A percentile compares a stretch with the other conserved stretches of the same genome.
These are phyloP conservation scores for Colletotrichum tropicicola DNA, from an alignment of 2,329 filamentous ascomycete genomes.

Conservation along the genomic window DNA sequence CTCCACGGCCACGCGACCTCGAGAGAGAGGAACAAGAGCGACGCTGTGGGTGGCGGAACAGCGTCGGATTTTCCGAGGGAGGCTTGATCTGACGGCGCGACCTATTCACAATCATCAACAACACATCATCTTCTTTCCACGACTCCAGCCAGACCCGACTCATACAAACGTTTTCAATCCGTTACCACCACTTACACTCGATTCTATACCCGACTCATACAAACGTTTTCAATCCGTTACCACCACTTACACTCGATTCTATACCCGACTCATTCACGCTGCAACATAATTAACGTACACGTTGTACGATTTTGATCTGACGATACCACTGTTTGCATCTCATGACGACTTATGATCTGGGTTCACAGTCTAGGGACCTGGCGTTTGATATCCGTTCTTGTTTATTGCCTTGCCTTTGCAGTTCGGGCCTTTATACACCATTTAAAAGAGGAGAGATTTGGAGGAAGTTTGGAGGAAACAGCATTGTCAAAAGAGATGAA, in stretches of 20 bases:
- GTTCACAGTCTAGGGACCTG: constrained; percentile 14
- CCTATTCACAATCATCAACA: neutral
- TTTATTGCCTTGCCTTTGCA: constrained; percentile 13
- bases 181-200: neutral
- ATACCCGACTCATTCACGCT: constrained; percentile 21
- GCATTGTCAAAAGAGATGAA: neutral
- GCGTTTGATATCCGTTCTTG: constrained; percentile 27
- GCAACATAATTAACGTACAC: constrained; percentile 17
- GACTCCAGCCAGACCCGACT: neutral
- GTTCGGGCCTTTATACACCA: neutral
- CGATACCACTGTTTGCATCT: constrained; percentile 28
- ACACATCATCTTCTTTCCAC: neutral
- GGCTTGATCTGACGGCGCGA: constrained; percentile 57
- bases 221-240: neutral
- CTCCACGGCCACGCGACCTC: constrained; percentile 41
- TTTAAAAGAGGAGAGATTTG: neutral
- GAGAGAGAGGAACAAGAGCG: constrained; percentile 50
- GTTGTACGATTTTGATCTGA: constrained; percentile 29
- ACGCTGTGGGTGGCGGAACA: constrained; percentile 65
- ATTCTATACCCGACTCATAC: constrained; percentile 5
- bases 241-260: neutral
- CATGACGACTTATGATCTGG: constrained; percentile 31
- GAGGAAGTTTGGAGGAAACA: neutral
- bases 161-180: neutral
- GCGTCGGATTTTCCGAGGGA: constrained; percentile 63